Evolutionary conservation across 495 filamentous ascomycete genomes (phyloP).

Genomic region (Penicillium lagena): DNA sequence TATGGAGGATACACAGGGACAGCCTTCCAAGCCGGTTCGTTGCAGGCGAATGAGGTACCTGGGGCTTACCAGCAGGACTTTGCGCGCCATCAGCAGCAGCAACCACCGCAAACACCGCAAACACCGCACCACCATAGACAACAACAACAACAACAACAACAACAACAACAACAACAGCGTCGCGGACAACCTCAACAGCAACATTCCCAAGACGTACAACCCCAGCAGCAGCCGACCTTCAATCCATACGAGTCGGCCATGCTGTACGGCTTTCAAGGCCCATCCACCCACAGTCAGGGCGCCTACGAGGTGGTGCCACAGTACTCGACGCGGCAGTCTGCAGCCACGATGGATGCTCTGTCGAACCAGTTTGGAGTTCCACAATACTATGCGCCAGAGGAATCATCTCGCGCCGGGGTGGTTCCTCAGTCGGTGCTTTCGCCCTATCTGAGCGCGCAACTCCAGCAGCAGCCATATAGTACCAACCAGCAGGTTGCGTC

Average conservation of each 20-base stretch:
- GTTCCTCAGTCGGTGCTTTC: constrained; percentile 30
- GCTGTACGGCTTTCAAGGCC: constrained; percentile 71
- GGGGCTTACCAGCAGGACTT: constrained; percentile 36
- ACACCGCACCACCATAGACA: constrained; percentile 19
- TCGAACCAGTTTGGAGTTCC: constrained; percentile 60
- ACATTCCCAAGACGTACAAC: constrained; percentile 9
- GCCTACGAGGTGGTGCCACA: constrained; percentile 76
- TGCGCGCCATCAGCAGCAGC: constrained; percentile 22
- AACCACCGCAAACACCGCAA: constrained; percentile 24
- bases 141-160: constrained; percentile 13
- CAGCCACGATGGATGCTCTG: constrained; percentile 69
- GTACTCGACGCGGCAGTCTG: constrained; percentile 70
- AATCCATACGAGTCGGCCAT: constrained; percentile 57
- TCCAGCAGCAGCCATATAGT: constrained; percentile 48
- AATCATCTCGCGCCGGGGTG: constrained; percentile 58
- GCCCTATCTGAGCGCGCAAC: constrained; percentile 47
- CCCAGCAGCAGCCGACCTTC: constrained; percentile 25
- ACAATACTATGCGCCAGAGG: constrained; percentile 72
- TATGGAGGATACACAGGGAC: constrained; percentile 31
- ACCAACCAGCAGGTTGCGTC: constrained; percentile 34
- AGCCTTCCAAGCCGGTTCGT: constrained; percentile 30
- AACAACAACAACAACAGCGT: constrained; percentile 10
- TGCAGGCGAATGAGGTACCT: constrained; percentile 36
- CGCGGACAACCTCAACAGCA: constrained; percentile 1
- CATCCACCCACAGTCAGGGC: constrained; percentile 40